These are phyloP conservation scores for Aspergillus terreus DNA, from an alignment of 2,329 filamentous ascomycete genomes.

Conservation along the genomic window DNA sequence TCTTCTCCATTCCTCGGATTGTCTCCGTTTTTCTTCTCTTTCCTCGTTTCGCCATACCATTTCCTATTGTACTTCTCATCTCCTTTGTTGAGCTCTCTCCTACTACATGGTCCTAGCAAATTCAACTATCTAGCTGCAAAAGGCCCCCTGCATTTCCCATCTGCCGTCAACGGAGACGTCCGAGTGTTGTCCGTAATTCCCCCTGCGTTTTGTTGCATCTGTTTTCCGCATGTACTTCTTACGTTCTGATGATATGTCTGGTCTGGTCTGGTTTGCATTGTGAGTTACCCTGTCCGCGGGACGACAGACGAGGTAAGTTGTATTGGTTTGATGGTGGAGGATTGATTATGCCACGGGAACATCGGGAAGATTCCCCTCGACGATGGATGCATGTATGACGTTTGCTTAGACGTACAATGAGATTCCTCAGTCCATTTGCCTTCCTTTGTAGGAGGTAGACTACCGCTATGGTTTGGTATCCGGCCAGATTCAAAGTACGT, in stretches of 20 bases:
- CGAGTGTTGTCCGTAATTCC: constrained; percentile 15
- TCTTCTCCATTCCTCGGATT: constrained; percentile 2
- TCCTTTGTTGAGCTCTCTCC: constrained; percentile 27
- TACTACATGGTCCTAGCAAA: constrained; percentile 33
- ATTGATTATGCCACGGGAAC: too few relatives aligned
- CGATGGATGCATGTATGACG: too few relatives aligned
- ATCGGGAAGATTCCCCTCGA: too few relatives aligned
- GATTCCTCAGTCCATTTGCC: too few relatives aligned
- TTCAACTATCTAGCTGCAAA: constrained; percentile 26
- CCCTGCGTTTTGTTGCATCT: neutral
- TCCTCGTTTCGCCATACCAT: constrained; percentile 14
- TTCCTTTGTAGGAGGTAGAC: too few relatives aligned
- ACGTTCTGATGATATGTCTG: neutral
- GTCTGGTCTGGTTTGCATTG: neutral
- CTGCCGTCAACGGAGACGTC: constrained; percentile 1
- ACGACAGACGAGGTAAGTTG: too few relatives aligned
- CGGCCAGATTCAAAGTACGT: too few relatives aligned
- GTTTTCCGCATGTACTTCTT: constrained; percentile 1
- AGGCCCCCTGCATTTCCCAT: constrained; percentile 8
- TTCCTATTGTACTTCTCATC: constrained; percentile 30
- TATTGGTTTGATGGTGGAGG: neutral
- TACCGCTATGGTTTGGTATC: too few relatives aligned
- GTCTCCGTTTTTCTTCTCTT: constrained; percentile 5
- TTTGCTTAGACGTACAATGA: too few relatives aligned
- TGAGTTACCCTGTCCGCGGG: too few relatives aligned